Base-by-base conservation (phyloP, 495 filamentous ascomycete species). In the Venustampulla echinocandica region DNA sequence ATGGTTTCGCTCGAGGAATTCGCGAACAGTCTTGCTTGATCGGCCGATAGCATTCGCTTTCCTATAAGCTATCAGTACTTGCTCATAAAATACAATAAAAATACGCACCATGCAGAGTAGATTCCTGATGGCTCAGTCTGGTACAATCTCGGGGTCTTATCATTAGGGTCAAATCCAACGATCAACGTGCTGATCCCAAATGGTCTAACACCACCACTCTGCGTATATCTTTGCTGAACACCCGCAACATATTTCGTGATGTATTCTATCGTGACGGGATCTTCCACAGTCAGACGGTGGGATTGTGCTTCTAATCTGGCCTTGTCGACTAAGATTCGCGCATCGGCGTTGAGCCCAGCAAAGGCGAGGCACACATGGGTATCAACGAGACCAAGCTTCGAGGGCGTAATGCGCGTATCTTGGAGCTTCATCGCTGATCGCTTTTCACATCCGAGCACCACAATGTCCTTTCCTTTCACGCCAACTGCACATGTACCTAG, bases 41-140 rank as follows among this genome's bases (percentile, higher is more conserved):
- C 92, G 82, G 36, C 92, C 92, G 64, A 98, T 98, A 41, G 92
- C 92, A 61, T 98, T 98, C 55, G 92, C 93, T 79, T 98, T 98
- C 92, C 90, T 96, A 56, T 52, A 52, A 27, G 17, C 11, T 47
- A 24, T 59, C 24, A 56, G 39, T 46, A 10, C 5, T 32, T 22
- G 5, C 15, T n/a, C 10, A 15, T 1, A 9, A 13, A 5, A 20
- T 40, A 32, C 25, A 34, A 28, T 2, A 35, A 10, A 34, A 10
- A 18, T 17, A 61, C 79, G 41, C 70, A 95, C 90, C 92, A 98
- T 62, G 92, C 92, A 30, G 88, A 95, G 70, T 95, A 97, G 65
- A 98, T 98, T 40, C 92, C 92, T 45, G 87, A 94, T 3, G 92
- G 92, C 69, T 98, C 92, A 4, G 92, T 98, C 74, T 95, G 90